Conservation (phyloP, 345 rosid species). For the Theobroma cacao region DNA sequence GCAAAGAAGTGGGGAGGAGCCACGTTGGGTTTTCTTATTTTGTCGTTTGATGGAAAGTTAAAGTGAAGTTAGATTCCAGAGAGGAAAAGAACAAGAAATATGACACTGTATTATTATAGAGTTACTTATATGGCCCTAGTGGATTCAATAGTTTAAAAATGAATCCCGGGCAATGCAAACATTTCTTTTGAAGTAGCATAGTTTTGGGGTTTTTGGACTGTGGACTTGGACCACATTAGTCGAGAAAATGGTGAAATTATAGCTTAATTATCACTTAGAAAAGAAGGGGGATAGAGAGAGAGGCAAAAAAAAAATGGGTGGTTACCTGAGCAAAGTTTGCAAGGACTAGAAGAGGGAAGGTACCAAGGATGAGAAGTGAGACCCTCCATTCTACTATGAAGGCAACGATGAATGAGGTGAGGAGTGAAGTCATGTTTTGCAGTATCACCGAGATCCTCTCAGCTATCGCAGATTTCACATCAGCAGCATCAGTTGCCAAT, state of each 20-base stretch:
- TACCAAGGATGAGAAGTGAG: conserved; percentile 88
- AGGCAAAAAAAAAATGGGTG: not conserved
- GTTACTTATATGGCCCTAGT: not conserved
- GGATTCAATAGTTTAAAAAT: not conserved
- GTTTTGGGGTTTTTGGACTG: not conserved
- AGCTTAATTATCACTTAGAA: not conserved
- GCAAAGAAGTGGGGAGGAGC: conserved; percentile 40
- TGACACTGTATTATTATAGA: conserved; percentile 7
- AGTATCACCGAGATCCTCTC: conserved; percentile 97
- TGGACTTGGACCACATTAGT: not conserved
- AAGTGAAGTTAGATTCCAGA: conserved; percentile 48
- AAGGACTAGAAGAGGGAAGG: conserved; percentile 96
- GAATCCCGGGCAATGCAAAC: not conserved
- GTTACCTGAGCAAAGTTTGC: conserved; percentile 99
- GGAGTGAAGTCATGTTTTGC: conserved; percentile 98
- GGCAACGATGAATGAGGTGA: conserved; percentile 95
- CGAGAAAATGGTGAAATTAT: not conserved
- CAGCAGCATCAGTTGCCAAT: conserved; percentile 90
- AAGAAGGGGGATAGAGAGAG: not conserved
- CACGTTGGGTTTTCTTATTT: conserved; percentile 32
- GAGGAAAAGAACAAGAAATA: conserved; percentile 14
- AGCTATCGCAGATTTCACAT: conserved; percentile 93
- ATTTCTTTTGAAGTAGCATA: not conserved
- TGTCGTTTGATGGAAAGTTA: conserved; percentile 43
- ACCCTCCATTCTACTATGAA: conserved; percentile 99